These are phyloP conservation scores for Phyllosticta citribraziliensis DNA, from an alignment of 2,329 filamentous ascomycete species.

Conservation along the genomic window DNA sequence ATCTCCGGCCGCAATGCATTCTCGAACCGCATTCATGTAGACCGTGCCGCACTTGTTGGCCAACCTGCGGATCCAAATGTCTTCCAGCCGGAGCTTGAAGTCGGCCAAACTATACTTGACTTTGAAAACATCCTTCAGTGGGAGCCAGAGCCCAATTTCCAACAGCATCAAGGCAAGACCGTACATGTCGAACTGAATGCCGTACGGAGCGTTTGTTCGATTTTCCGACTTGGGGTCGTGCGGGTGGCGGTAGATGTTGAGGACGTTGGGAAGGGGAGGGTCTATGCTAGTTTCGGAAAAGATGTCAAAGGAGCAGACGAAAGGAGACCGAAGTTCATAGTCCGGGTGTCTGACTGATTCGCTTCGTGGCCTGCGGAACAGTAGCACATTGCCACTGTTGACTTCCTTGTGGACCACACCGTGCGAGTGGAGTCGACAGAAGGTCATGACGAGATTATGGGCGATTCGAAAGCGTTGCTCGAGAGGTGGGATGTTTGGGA, in stretches of 20 bases:
- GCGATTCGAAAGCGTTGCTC: slow-evolving; percentile 70
- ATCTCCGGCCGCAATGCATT: slow-evolving; percentile 63
- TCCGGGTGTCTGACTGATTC: slow-evolving; percentile 22
- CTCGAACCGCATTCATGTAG: slow-evolving; percentile 65
- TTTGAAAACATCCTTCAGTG: slow-evolving; percentile 49
- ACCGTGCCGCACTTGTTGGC: slow-evolving; percentile 61
- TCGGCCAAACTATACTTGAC: slow-evolving; percentile 49
- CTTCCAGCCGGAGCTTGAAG: slow-evolving; percentile 55
- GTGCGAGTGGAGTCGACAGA: slow-evolving; percentile 63
- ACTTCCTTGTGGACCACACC: slow-evolving; percentile 64
- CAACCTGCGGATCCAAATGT: slow-evolving; percentile 54
- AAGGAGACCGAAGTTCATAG: slow-evolving; percentile 54
- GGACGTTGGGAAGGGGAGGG: slow-evolving; percentile 31
- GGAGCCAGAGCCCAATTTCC: slow-evolving; percentile 67
- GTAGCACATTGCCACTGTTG: slow-evolving; percentile 56
- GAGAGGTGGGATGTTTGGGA: slow-evolving; percentile 47
- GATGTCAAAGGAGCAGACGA: slow-evolving; percentile 65
- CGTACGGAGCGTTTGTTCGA: slow-evolving; percentile 34
- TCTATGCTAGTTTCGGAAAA: slow-evolving; percentile 42
- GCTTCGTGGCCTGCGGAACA: slow-evolving; percentile 44
- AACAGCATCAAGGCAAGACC: slow-evolving; percentile 63
- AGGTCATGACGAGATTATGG: slow-evolving; percentile 59
- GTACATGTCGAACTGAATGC: slow-evolving; percentile 53
- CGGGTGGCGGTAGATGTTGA: slow-evolving; percentile 57
- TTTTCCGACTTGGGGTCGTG: slow-evolving; percentile 32